phyloP scores from a whole-genome alignment of 2,329 filamentous ascomycete genomes.

The Ambrosiella xylebori region DNA sequence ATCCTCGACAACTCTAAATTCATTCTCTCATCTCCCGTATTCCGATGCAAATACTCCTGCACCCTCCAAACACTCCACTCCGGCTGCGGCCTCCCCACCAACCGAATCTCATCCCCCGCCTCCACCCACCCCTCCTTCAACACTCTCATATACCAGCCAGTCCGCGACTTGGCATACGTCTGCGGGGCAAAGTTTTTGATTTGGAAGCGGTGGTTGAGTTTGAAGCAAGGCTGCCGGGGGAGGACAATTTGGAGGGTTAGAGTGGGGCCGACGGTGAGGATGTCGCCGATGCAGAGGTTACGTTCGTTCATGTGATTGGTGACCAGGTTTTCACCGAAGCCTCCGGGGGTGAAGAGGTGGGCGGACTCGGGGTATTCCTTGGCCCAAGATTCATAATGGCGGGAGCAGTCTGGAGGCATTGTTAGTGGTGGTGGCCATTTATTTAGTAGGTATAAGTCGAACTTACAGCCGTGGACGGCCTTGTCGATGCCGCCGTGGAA shows the following conservation, averaged over 20 bases:
- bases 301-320: slow-evolving; percentile 40
- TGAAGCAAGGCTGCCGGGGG: slow-evolving; percentile 49
- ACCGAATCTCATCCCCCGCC: slow-evolving; percentile 37
- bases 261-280: slow-evolving; percentile 32
- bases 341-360: slow-evolving; percentile 36
- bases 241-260: slow-evolving; percentile 41
- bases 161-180: slow-evolving; percentile 38
- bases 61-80: slow-evolving; percentile 45
- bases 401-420: slow-evolving; percentile 33
- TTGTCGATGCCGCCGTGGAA: slow-evolving; percentile 48
- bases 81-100: slow-evolving; percentile 38
- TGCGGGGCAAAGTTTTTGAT: slow-evolving; percentile 43
- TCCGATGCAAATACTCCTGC: slow-evolving; percentile 44
- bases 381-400: slow-evolving; percentile 40
- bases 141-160: slow-evolving; percentile 45
- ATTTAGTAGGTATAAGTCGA: background rate
- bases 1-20: slow-evolving; percentile 35
- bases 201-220: slow-evolving; percentile 50
- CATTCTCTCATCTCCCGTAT: slow-evolving; percentile 32
- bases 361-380: slow-evolving; percentile 33
- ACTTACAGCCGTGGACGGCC: slow-evolving; percentile 40
- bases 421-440: background rate
- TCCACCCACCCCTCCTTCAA: slow-evolving; percentile 35
- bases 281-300: slow-evolving; percentile 48
- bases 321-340: slow-evolving; percentile 49